These are phyloP conservation scores for Phascolomyces articulosus DNA, from an alignment of 371 early-diverging fungal genomes.

Conservation along the genomic window DNA sequence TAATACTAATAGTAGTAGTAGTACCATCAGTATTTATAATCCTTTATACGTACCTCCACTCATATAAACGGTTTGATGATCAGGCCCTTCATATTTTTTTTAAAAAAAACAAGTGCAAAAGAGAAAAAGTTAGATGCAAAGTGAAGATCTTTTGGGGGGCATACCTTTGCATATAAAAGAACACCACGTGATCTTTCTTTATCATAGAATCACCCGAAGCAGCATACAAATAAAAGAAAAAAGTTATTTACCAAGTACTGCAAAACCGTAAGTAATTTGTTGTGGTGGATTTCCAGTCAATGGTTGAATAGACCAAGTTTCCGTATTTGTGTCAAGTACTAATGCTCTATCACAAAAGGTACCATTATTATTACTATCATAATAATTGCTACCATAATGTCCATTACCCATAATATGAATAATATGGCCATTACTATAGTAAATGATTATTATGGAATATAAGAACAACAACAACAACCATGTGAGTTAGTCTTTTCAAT, in stretches of 20 bases:
- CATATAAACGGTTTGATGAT: constrained; percentile 9
- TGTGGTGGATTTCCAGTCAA: constrained; percentile 1
- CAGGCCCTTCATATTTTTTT: constrained; percentile 6
- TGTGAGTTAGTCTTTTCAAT: neutral
- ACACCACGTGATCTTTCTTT: no score
- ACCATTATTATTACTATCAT: neutral
- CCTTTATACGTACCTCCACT: constrained; percentile 20
- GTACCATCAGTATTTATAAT: no score
- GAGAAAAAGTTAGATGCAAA: neutral
- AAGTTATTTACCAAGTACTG: constrained; percentile 11
- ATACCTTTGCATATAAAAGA: no score
- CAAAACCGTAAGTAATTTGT: constrained; percentile 12
- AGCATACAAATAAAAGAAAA: constrained; percentile 1
- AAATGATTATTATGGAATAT: neutral
- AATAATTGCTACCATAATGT: neutral
- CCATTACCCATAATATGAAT: constrained; percentile 9
- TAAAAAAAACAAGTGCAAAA: neutral
- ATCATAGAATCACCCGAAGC: no score
- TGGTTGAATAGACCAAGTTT: constrained; percentile 3
- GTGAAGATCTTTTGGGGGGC: neutral
- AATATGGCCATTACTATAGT: constrained; percentile 7
- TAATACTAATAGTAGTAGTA: no score
- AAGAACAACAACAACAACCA: neutral
- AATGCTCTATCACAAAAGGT: neutral
- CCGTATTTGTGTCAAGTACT: constrained; percentile 2